Percentiles rank a stretch among this genome's conserved stretches.
These are phyloP conservation scores for Myxozyma lipomycoides DNA, from an alignment of 805 yeast species.

Conservation along the genomic window DNA sequence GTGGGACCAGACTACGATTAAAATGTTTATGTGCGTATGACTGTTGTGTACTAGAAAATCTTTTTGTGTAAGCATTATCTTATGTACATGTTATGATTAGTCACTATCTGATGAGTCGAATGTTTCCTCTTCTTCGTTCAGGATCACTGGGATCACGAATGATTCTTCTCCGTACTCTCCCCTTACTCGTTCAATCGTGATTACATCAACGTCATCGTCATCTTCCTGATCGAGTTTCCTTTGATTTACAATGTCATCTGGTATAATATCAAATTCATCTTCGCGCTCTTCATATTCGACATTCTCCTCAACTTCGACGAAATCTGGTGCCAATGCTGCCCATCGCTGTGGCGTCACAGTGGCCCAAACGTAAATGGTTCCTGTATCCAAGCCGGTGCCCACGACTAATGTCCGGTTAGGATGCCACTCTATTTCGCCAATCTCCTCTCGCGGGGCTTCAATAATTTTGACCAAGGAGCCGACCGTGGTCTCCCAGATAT, in stretches of 20 bases:
- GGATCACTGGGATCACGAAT: constrained; percentile 57
- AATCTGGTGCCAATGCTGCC: constrained; percentile 96
- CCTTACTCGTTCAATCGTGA: constrained; percentile 58
- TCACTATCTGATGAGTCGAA: constrained; percentile 23
- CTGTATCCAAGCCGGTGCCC: constrained; percentile 81
- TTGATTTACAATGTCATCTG: constrained; percentile 58
- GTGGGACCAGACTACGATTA: constrained; percentile 12
- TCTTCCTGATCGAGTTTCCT: constrained; percentile 62
- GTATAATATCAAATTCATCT: constrained; percentile 76
- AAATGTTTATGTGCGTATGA: background rate
- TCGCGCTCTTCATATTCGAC: constrained; percentile 82
- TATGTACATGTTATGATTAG: background rate
- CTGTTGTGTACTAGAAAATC: too few species aligned
- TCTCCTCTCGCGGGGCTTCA: constrained; percentile 87
- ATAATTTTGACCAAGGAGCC: constrained; percentile 85
- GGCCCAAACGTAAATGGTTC: constrained; percentile 78
- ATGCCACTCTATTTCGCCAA: constrained; percentile 85
- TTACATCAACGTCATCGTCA: constrained; percentile 58
- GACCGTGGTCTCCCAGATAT: constrained; percentile 86
- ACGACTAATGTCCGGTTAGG: constrained; percentile 66
- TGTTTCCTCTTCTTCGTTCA: constrained; percentile 31
- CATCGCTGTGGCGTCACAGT: constrained; percentile 82
- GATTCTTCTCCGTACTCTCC: constrained; percentile 47
- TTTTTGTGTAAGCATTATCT: too few species aligned
- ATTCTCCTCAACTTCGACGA: constrained; percentile 89